Evolutionary conservation across 208 protist species (phyloP).

Genomic region (Endotrypanum monterogeii): DNA sequence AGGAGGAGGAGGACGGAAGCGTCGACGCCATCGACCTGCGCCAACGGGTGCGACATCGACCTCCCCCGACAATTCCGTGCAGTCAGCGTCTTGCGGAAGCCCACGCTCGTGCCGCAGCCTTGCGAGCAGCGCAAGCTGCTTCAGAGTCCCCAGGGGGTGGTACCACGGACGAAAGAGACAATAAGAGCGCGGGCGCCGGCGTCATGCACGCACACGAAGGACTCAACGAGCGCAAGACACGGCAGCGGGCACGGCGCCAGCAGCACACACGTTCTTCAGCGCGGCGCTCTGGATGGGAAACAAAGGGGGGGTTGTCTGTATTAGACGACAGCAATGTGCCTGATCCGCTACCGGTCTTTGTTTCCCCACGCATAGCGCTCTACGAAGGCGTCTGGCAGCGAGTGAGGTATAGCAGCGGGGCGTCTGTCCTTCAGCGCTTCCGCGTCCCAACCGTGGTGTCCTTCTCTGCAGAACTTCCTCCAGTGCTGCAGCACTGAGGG

Average conservation of each 20-base stretch:
- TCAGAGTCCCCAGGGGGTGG: constrained; percentile 1
- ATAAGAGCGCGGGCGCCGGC: neutral
- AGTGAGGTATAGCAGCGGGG: constrained; percentile 50
- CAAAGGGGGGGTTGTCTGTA: neutral
- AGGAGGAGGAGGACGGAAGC: constrained; percentile 10
- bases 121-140: constrained; percentile 28
- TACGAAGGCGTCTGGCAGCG: constrained; percentile 36
- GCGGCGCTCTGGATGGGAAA: neutral
- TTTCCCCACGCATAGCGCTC: constrained; percentile 22
- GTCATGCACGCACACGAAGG: constrained; percentile 6
- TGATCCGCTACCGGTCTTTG: constrained; percentile 6
- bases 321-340: neutral
- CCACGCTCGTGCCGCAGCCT: constrained; percentile 39
- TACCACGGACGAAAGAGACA: neutral
- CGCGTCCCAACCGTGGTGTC: constrained; percentile 42
- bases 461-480: constrained; percentile 50
- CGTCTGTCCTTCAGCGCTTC: constrained; percentile 35
- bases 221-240: constrained; percentile 5
- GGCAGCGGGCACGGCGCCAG: constrained; percentile 1
- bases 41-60: constrained; percentile 37
- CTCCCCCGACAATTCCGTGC: constrained; percentile 57
- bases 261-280: neutral
- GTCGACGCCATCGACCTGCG: constrained; percentile 23
- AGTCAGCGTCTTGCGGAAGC: constrained; percentile 48
- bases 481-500: constrained; percentile 31